A percentile compares a stretch with the other conserved stretches of the same genome.
Conservation (phyloP, 305 asterid genomes). For the Fraxinus albicans region DNA sequence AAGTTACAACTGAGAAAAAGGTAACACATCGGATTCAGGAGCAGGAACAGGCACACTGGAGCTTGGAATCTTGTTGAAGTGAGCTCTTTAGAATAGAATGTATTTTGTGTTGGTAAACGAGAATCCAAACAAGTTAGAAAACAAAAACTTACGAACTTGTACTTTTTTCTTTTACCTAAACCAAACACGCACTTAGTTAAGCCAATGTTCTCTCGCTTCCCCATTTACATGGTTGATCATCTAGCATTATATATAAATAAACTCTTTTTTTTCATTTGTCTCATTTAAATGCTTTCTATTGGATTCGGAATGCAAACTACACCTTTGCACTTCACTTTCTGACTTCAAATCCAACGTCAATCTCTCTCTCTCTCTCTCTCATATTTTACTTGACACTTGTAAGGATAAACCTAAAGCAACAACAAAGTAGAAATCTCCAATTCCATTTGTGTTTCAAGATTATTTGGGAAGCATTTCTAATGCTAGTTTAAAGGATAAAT, state of each 20-base stretch:
- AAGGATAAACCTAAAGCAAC: neutral
- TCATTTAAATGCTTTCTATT: neutral
- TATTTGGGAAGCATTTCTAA: neutral
- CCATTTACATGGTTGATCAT: neutral
- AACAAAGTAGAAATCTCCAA: neutral
- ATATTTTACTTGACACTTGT: neutral
- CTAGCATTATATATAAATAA: neutral
- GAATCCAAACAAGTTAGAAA: neutral
- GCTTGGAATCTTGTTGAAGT: no score
- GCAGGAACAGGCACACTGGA: no score
- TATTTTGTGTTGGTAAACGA: no score
- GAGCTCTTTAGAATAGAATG: no score
- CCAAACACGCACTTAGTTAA: neutral
- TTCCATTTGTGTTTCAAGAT: neutral
- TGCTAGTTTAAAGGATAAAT: neutral
- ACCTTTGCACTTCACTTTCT: neutral
- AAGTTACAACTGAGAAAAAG: neutral
- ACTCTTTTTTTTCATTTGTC: neutral
- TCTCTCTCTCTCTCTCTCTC: neutral
- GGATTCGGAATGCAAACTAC: neutral
- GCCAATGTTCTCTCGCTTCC: neutral
- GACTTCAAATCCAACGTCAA: neutral
- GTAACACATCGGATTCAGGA: neutral
- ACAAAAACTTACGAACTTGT: neutral
- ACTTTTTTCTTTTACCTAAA: neutral